Evolutionary conservation across 1,284 basidiomycete species (phyloP).

Genomic region (Cutaneotrichosporon cyanovorans): DNA sequence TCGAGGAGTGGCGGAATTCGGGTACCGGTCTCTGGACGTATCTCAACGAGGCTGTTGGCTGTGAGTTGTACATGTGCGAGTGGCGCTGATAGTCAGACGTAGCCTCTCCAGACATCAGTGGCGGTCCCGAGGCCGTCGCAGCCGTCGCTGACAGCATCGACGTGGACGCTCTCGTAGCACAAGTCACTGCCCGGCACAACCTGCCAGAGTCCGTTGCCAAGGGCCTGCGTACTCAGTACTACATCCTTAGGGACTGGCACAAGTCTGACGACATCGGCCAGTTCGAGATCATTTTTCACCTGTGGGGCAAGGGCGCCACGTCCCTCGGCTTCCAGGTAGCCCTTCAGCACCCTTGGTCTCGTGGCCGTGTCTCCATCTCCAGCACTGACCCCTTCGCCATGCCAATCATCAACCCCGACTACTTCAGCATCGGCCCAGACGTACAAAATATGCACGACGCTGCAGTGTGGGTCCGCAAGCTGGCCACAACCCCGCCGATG

Average conservation of each 20-base stretch:
- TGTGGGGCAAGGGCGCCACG: constrained; percentile 24
- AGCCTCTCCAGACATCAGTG: constrained; percentile 46
- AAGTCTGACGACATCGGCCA: constrained; percentile 31
- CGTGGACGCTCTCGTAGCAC: constrained; percentile 58
- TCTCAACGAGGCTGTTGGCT: constrained; percentile 46
- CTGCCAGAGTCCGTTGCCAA: constrained; percentile 36
- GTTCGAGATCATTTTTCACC: constrained; percentile 42
- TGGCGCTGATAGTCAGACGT: constrained; percentile 13
- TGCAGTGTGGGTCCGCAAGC: constrained; percentile 28
- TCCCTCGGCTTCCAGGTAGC: constrained; percentile 31
- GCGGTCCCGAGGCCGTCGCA: constrained; percentile 48
- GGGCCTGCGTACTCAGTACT: constrained; percentile 35
- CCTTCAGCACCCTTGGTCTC: constrained; percentile 45
- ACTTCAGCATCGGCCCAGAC: constrained; percentile 48
- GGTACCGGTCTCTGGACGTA: constrained; percentile 41
- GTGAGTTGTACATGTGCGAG: constrained; percentile 14
- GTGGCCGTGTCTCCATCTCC: constrained; percentile 50
- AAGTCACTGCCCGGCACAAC: constrained; percentile 50
- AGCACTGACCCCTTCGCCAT: constrained; percentile 52
- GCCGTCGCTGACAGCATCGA: constrained; percentile 46
- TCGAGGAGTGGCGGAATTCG: constrained; percentile 26
- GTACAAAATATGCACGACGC: constrained; percentile 34
- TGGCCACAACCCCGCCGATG: constrained; percentile 33
- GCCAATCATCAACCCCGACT: constrained; percentile 59
- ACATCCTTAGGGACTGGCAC: constrained; percentile 33